Percentiles rank a stretch among this genome's conserved stretches.
Evolutionary conservation across 1,284 basidiomycete genomes (phyloP).

Genomic region (Apiotrichum brassicae): DNA sequence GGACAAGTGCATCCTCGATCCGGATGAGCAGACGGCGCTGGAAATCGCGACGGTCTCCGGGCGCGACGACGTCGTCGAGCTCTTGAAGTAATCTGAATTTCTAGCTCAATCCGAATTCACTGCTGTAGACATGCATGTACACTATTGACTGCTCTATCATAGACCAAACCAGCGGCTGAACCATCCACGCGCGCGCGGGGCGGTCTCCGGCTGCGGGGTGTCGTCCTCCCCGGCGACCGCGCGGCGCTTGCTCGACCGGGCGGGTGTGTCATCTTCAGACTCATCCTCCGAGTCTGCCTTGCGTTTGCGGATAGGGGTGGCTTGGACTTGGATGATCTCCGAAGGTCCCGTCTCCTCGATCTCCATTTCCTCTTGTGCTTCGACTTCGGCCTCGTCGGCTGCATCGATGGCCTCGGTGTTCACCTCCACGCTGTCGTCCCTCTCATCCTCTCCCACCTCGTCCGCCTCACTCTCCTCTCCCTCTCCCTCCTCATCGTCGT

Average conservation of each 20-base stretch:
- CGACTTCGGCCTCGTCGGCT: no score
- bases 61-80: slow-evolving; percentile 23
- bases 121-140: not conserved
- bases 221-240: not conserved
- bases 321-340: no score
- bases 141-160: not conserved
- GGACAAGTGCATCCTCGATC: slow-evolving; percentile 55
- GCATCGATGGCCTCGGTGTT: no score
- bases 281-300: not conserved
- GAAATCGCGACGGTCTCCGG: slow-evolving; percentile 28
- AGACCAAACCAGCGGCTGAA: not conserved
- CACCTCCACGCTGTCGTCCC: no score
- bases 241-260: no score
- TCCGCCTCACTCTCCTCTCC: not conserved
- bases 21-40: slow-evolving; percentile 36
- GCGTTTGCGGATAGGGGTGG: not conserved
- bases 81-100: slow-evolving; percentile 12
- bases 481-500: not conserved
- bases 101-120: not conserved
- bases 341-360: no score
- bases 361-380: no score
- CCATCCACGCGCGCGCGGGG: no score
- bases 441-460: no score
- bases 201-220: no score
- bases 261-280: no score